Percentiles rank a stretch among this genome's conserved stretches.
Evolutionary conservation across 2,329 filamentous ascomycete genomes (phyloP).

Genomic region (Nothopassalora personata): DNA sequence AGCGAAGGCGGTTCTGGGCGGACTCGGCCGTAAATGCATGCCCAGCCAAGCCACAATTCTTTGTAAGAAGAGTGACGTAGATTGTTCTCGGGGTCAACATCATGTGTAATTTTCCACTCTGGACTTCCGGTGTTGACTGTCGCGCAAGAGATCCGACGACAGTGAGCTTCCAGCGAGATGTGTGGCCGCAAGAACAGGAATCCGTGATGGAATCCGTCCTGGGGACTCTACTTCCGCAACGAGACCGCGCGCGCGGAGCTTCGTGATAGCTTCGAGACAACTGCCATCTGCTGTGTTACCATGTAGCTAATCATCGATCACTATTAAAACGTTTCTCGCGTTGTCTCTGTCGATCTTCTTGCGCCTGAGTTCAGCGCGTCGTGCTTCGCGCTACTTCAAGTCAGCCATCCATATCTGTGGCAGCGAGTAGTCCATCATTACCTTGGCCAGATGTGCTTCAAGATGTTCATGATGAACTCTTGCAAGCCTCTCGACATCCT

Average conservation of each 20-base stretch:
- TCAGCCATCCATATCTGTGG: neutral
- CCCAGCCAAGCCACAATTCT: neutral
- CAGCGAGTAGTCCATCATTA: neutral
- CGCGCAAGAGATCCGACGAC: neutral
- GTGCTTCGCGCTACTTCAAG: conserved; percentile 2
- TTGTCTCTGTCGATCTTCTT: neutral
- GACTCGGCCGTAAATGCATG: neutral
- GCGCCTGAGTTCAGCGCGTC: neutral
- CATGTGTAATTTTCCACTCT: neutral
- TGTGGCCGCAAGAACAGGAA: too few species aligned
- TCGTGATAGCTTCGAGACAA: neutral
- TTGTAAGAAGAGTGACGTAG: neutral
- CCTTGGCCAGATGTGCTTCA: conserved; percentile 14
- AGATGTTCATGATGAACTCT: conserved; percentile 20
- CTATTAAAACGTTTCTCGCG: neutral
- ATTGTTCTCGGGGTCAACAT: neutral
- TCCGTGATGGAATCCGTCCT: too few species aligned
- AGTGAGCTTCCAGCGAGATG: too few species aligned
- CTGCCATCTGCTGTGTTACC: neutral
- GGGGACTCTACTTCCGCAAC: too few species aligned
- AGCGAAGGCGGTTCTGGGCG: neutral
- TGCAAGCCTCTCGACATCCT: conserved; percentile 23
- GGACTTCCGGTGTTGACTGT: neutral
- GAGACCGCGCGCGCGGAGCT: too few species aligned
- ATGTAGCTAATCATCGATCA: neutral